Conservation (phyloP, 1,139 yeast genomes). For the Pichia sp. region DNA sequence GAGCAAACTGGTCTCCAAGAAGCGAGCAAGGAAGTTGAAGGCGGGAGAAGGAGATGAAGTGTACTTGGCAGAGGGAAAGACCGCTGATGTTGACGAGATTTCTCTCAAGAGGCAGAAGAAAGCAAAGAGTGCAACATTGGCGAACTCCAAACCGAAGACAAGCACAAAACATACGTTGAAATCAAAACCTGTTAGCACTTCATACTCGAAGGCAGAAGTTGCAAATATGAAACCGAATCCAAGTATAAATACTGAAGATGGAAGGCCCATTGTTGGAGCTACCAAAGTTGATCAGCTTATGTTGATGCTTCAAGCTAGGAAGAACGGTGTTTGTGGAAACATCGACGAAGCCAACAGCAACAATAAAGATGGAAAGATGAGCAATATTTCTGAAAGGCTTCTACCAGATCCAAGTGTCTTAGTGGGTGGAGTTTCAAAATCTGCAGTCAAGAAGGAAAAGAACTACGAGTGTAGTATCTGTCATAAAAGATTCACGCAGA, state of each 20-base stretch:
- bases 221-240: too few relatives aligned
- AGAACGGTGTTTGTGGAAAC: constrained; percentile 57
- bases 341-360: constrained; percentile 39
- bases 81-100: too few relatives aligned
- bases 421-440: constrained; percentile 80
- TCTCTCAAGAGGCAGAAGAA: too few relatives aligned
- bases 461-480: constrained; percentile 66
- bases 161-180: too few relatives aligned
- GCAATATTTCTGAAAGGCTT: constrained; percentile 19
- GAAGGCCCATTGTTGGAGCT: constrained; percentile 69
- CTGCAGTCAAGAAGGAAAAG: constrained; percentile 42
- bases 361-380: constrained; percentile 48
- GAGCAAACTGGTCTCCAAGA: too few relatives aligned
- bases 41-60: too few relatives aligned
- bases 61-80: too few relatives aligned
- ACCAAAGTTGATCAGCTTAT: constrained; percentile 85
- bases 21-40: too few relatives aligned
- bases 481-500: constrained; percentile 60
- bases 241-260: constrained; percentile 50
- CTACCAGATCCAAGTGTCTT: constrained; percentile 60
- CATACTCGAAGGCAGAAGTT: too few relatives aligned
- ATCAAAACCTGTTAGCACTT: too few relatives aligned
- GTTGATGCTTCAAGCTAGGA: constrained; percentile 84
- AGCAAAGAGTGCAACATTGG: too few relatives aligned
- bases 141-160: too few relatives aligned